Evolutionary conservation across 257 asterid species (phyloP).

Genomic region (Mitragyna speciosa): DNA sequence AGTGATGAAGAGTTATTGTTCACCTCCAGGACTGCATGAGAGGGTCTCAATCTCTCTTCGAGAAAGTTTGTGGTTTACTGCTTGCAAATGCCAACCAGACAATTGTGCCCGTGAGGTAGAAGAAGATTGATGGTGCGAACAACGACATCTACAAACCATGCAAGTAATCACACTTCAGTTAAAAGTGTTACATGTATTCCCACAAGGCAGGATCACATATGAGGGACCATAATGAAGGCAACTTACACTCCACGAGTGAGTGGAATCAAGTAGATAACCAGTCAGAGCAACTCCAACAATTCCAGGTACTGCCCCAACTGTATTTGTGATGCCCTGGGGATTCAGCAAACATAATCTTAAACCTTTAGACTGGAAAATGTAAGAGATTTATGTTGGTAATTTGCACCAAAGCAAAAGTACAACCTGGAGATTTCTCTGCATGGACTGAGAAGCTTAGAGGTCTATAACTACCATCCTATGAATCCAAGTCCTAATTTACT

Average conservation of each 20-base stretch:
- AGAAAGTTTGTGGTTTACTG: constrained; percentile 81
- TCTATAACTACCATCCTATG: background rate
- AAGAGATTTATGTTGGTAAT: background rate
- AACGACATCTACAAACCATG: constrained; percentile 54
- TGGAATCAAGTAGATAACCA: constrained; percentile 87
- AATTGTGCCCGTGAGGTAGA: constrained; percentile 93
- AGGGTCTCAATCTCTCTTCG: constrained; percentile 41
- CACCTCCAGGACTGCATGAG: constrained; percentile 8
- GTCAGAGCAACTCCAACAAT: constrained; percentile 92
- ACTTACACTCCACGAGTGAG: constrained; percentile 98
- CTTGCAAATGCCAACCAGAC: constrained; percentile 93
- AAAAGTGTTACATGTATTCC: background rate
- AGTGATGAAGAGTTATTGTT: constrained; percentile 8
- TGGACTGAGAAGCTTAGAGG: background rate
- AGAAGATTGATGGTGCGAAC: constrained; percentile 90
- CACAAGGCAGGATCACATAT: background rate
- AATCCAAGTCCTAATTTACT: no score
- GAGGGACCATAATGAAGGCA: constrained; percentile 3
- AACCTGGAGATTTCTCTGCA: background rate
- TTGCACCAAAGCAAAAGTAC: background rate
- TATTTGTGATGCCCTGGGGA: constrained; percentile 90
- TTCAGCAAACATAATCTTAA: background rate
- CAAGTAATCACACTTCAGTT: background rate
- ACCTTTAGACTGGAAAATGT: background rate
- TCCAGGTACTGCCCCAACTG: constrained; percentile 96